phyloP scores from a whole-genome alignment of 2,329 filamentous ascomycete genomes.

The Cladosporium oxysporum region DNA sequence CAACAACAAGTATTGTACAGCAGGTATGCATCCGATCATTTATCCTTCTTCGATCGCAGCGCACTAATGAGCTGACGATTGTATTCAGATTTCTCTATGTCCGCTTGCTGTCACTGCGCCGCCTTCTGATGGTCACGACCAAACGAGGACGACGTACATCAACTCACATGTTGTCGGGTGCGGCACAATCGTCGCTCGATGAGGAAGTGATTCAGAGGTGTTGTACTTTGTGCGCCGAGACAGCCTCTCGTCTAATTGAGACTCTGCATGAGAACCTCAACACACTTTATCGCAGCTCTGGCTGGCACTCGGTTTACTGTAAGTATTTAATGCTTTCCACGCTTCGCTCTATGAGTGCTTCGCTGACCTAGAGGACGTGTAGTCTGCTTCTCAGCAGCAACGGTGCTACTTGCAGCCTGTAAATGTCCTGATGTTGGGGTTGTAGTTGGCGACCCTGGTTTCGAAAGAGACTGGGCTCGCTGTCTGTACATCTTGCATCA shows the following conservation, averaged over 20 bases:
- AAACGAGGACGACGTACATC: slow-evolving; percentile 35
- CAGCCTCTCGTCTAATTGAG: slow-evolving; percentile 40
- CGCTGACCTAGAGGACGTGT: background rate
- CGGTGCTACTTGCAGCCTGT: slow-evolving; percentile 29
- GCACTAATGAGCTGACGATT: slow-evolving; percentile 21
- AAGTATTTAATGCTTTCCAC: background rate
- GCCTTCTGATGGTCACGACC: slow-evolving; percentile 37
- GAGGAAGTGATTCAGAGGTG: slow-evolving; percentile 37
- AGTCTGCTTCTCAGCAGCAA: slow-evolving; percentile 30
- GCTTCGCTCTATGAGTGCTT: background rate
- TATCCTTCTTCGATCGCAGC: slow-evolving; percentile 19
- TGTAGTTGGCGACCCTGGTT: slow-evolving; percentile 20
- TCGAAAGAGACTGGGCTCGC: slow-evolving; percentile 28
- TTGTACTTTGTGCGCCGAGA: slow-evolving; percentile 33
- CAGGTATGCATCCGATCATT: background rate
- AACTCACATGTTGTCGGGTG: slow-evolving; percentile 10
- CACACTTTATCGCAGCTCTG: slow-evolving; percentile 29
- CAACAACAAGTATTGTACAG: slow-evolving; percentile 15
- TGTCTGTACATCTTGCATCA: slow-evolving; percentile 28
- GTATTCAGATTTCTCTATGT: slow-evolving; percentile 28
- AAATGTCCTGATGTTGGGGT: slow-evolving; percentile 21
- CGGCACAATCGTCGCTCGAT: slow-evolving; percentile 35
- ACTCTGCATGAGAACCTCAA: slow-evolving; percentile 38
- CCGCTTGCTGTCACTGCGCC: slow-evolving; percentile 28
- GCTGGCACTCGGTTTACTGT: slow-evolving; percentile 32